A percentile compares a stretch with the other conserved stretches of the same genome.
phyloP scores from a whole-genome alignment of 768 basidiomycete genomes.

The Chalciporus sphaerocephalus region DNA sequence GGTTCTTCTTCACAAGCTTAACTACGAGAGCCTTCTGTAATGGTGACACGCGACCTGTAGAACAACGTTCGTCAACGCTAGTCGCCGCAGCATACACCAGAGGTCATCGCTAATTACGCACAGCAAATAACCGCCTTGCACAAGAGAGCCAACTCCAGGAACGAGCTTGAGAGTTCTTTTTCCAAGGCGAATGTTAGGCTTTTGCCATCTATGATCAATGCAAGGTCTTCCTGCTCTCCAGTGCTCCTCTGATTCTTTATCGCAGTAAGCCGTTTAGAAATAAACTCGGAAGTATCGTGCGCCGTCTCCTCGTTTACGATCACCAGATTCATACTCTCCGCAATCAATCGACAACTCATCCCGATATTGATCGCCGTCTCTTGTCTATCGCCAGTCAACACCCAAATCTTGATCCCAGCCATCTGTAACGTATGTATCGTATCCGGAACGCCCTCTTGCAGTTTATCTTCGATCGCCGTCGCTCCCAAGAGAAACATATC shows the following conservation, averaged over 20 bases:
- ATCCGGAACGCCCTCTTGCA: conserved; percentile 98
- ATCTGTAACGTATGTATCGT: conserved; percentile 96
- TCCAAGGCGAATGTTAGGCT: conserved; percentile 90
- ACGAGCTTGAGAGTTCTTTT: conserved; percentile 83
- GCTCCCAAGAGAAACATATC: conserved; percentile 92
- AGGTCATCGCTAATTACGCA: conserved; percentile 27
- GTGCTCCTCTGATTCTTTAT: conserved; percentile 90
- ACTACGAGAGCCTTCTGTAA: conserved; percentile 97
- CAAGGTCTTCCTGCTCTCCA: conserved; percentile 93
- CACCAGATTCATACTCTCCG: conserved; percentile 97
- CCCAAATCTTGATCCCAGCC: conserved; percentile 99
- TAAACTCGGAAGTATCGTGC: conserved; percentile 77
- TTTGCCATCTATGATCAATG: conserved; percentile 95
- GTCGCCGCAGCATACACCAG: neutral
- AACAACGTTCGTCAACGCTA: neutral
- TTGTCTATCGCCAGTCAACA: conserved; percentile 95
- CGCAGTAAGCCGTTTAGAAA: conserved; percentile 83
- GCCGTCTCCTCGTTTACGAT: conserved; percentile 89
- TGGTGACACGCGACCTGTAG: conserved; percentile 88
- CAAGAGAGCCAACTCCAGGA: conserved; percentile 94
- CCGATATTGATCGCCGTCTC: conserved; percentile 99
- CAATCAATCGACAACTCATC: conserved; percentile 93
- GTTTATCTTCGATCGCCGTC: conserved; percentile 97
- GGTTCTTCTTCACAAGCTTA: conserved; percentile 97
- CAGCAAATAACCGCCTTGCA: conserved; percentile 99